Percentiles rank a stretch among this genome's conserved stretches.
Conservation (phyloP, 176 grass and related monocot species). For the Musa troglodytarum region DNA sequence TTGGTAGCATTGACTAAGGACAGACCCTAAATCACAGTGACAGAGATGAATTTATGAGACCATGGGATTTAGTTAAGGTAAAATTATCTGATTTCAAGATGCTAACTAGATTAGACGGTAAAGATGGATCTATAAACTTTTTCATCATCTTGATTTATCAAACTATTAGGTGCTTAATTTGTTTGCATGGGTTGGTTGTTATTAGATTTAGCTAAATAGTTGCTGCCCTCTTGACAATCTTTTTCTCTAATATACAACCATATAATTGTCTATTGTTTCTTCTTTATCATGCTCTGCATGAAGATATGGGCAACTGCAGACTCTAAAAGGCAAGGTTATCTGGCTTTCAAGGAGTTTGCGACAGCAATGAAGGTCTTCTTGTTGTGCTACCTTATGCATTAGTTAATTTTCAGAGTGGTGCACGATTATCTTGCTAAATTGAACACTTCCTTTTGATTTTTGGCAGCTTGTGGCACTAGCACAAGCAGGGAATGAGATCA, state of each 20-base stretch:
- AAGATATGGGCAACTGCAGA: conserved; percentile 93
- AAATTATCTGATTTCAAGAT: no score
- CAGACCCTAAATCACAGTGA: no score
- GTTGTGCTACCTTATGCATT: not conserved
- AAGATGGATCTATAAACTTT: no score
- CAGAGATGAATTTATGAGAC: no score
- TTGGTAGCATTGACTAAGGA: no score
- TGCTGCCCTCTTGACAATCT: not conserved
- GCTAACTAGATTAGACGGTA: no score
- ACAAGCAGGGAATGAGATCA: conserved; percentile 71
- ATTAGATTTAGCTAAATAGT: no score
- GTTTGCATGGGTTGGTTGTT: not conserved
- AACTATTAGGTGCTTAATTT: not conserved
- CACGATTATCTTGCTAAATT: not conserved
- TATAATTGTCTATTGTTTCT: not conserved
- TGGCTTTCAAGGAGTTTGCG: conserved; percentile 65
- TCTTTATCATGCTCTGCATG: conserved; percentile 4
- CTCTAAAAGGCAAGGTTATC: conserved; percentile 65
- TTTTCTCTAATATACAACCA: not conserved
- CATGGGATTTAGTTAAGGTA: no score
- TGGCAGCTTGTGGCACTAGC: conserved; percentile 80
- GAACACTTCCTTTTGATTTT: not conserved
- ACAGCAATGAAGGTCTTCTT: conserved; percentile 70
- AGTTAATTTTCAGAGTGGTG: not conserved
- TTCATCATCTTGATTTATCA: no score